Evolutionary conservation across 176 grass and related monocot genomes (phyloP), one percentile per base, ranked within the genome.

Genomic region (Leersia perrieri): DNA sequence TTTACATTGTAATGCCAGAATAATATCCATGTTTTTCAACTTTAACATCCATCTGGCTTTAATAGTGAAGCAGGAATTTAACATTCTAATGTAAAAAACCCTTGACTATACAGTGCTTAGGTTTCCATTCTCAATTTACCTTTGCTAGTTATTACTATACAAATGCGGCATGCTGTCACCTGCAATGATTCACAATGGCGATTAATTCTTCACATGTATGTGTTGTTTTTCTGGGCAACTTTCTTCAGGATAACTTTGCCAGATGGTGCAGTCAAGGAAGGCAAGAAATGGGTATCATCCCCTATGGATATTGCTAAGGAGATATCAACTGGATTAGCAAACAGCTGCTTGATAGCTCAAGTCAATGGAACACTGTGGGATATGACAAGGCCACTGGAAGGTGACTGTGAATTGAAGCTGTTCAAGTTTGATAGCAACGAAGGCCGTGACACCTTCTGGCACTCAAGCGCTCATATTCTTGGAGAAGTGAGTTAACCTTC

Each of bases 401-500:
- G 90, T 63, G 88, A 95, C 38, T 93, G 88, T 65, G 82, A 95
- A 53, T 45, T 99, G 39, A 95, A 95, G 69, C 70, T 99, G 74
- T 99, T 99, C 69, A 95, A 99, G 73, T 95, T 95, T 61, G 92
- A 99, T 62, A 92, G 83, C 75, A 62, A 87, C 80, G 96, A 98
- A 91, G 96, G 96, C 1, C 92, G 96, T 20, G 96, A 98, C 58
- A 98, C 96, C 36, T 95, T 95, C 75, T 98, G 96, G 92, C 96
- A 98, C 80, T 98, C 96, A 3, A 98, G 96, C 84, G 96, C 96
- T 84, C 96, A 98, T 77, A 98, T 98, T 81, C 90, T 98, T 79
- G 96, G 96, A 62, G 88, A 98, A 86, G 96, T 98, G 83, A 62
- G 81, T 79, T 64, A 44, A 40, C 2, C 22, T 55, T n/a, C n/a